Percentiles rank a stretch among this genome's conserved stretches.
Conservation (phyloP, 2,329 filamentous ascomycete species). For the Fusarium tuaranense region DNA sequence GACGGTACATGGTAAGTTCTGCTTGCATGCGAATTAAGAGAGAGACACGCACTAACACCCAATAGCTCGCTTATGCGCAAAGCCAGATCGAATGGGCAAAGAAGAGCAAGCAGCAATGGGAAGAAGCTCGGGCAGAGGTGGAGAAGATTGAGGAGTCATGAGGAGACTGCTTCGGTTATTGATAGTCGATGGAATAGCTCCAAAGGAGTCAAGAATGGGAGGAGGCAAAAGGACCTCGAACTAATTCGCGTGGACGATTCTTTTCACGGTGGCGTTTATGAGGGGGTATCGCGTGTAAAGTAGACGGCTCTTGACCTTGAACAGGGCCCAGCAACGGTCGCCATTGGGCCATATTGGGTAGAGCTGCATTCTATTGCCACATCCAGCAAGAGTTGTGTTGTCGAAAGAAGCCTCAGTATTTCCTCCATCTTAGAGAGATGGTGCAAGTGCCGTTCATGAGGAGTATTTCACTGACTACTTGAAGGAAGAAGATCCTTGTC, state of each 20-base stretch:
- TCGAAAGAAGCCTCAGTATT: background rate
- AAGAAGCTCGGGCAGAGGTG: constrained; percentile 88
- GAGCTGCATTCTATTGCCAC: background rate
- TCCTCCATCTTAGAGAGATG: background rate
- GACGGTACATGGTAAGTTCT: constrained; percentile 89
- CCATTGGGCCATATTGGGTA: background rate
- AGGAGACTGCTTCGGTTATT: constrained; percentile 15
- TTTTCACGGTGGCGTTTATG: constrained; percentile 11
- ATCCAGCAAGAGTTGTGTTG: background rate
- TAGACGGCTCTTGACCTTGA: constrained; percentile 9
- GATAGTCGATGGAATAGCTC: constrained; percentile 8
- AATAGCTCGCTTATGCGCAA: constrained; percentile 88
- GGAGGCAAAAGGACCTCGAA: constrained; percentile 21
- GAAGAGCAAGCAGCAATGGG: constrained; percentile 91
- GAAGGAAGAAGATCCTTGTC: background rate
- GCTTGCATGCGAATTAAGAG: background rate
- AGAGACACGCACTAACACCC: constrained; percentile 33
- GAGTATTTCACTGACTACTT: too few species aligned
- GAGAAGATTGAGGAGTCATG: constrained; percentile 82
- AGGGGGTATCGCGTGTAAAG: constrained; percentile 10
- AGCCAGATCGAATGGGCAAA: constrained; percentile 95
- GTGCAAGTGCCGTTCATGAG: background rate
- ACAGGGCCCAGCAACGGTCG: background rate
- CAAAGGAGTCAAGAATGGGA: constrained; percentile 18
- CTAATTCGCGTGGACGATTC: constrained; percentile 33